Conservation (phyloP, 2,329 filamentous ascomycete species). For the Penicillium sp. region DNA sequence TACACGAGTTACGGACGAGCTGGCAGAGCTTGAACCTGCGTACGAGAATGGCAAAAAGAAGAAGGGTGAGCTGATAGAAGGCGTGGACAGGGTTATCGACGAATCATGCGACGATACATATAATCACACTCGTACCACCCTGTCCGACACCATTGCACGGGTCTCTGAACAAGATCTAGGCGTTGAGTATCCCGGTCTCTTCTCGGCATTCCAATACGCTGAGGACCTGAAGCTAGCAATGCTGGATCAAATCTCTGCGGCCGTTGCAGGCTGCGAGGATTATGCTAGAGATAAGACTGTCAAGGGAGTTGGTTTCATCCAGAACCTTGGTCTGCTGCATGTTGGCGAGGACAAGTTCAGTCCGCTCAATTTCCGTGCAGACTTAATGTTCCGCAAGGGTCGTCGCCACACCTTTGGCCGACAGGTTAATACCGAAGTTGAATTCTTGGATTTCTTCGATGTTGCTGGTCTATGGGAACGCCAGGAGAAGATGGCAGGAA, state of each 20-base stretch:
- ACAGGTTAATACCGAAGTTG: slow-evolving; percentile 82
- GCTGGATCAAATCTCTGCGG: slow-evolving; percentile 79
- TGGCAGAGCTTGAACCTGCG: slow-evolving; percentile 78
- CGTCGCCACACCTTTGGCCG: slow-evolving; percentile 77
- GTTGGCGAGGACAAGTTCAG: slow-evolving; percentile 78
- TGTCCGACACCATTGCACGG: slow-evolving; percentile 72
- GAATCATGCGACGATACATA: slow-evolving; percentile 84
- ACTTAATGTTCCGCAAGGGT: slow-evolving; percentile 84
- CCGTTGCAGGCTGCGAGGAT: slow-evolving; percentile 79
- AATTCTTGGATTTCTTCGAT: slow-evolving; percentile 93
- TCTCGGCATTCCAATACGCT: slow-evolving; percentile 84
- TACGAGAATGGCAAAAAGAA: slow-evolving; percentile 82
- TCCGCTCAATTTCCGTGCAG: slow-evolving; percentile 81
- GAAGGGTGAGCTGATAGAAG: slow-evolving; percentile 73
- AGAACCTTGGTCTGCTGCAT: slow-evolving; percentile 82
- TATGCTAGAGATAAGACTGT: slow-evolving; percentile 77
- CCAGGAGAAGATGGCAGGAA: slow-evolving; percentile 92
- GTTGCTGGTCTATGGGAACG: slow-evolving; percentile 76
- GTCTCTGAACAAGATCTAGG: slow-evolving; percentile 77
- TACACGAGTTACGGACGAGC: slow-evolving; percentile 75
- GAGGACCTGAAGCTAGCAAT: slow-evolving; percentile 92
- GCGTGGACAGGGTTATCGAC: slow-evolving; percentile 80
- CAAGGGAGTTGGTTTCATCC: slow-evolving; percentile 79
- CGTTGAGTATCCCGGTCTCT: slow-evolving; percentile 81
- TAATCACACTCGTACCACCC: slow-evolving; percentile 71